A percentile compares a stretch with the other conserved stretches of the same genome.
phyloP scores from a whole-genome alignment of 805 yeast genomes.

The Candida taoyuanica region DNA sequence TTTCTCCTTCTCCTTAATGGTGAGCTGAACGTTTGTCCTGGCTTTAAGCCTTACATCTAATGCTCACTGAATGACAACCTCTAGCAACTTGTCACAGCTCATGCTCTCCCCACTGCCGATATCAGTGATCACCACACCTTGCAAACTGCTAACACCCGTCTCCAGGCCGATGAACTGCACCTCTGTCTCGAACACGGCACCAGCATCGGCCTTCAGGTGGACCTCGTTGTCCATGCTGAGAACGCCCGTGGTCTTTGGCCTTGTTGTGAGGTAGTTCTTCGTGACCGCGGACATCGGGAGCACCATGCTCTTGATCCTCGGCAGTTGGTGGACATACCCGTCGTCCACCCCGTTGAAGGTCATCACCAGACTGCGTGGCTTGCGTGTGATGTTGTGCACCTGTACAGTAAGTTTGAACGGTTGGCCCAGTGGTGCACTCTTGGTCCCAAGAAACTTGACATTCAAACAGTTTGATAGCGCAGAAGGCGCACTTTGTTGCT shows the following conservation, averaged over 20 bases:
- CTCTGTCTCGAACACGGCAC: conserved; percentile 59
- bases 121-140: conserved; percentile 64
- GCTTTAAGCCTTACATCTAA: no score
- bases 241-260: conserved; percentile 49
- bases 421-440: conserved; percentile 56
- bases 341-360: conserved; percentile 26
- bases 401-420: conserved; percentile 60
- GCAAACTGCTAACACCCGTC: conserved; percentile 59
- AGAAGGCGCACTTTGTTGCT: background rate
- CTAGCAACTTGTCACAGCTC: conserved; percentile 66
- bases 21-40: no score
- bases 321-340: conserved; percentile 19
- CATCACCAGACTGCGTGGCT: conserved; percentile 48
- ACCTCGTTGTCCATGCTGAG: conserved; percentile 63
- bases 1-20: no score
- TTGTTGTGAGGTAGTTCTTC: conserved; percentile 34
- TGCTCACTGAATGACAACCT: conserved; percentile 44
- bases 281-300: conserved; percentile 25
- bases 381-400: conserved; percentile 56
- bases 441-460: conserved; percentile 59
- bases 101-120: conserved; percentile 58
- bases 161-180: conserved; percentile 56
- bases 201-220: conserved; percentile 48
- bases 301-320: conserved; percentile 23
- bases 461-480: conserved; percentile 32